Base-by-base conservation (phyloP, 1,284 basidiomycete species). In the Ustilago nuda region DNA sequence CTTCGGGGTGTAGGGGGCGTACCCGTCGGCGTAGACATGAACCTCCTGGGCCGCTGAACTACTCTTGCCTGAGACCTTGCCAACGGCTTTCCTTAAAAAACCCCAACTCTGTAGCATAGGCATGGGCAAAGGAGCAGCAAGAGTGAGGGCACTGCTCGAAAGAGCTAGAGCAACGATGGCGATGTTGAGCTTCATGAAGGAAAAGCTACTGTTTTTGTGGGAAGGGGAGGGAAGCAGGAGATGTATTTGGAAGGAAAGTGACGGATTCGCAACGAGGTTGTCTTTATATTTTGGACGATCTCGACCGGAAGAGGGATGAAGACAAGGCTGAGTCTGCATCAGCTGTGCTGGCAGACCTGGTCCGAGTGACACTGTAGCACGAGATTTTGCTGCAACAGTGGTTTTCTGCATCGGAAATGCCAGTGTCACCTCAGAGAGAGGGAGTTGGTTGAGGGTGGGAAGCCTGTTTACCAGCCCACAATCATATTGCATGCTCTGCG, bases 171-270 rank as follows among this genome's bases (percentile, higher is more conserved):
- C 55, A 7, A 67, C 55, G 35, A 59, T 51, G n/a, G 41, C 35
- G 58, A 52, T 12, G 39, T 61, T 57, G 59, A 67, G 58, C 65
- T 61, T 67, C 65, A 67, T 67, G 19, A 51, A n/a, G n/a, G 30
- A 30, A 12, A 27, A 30, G 8, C n/a, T 13, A 15, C 6, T 19
- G 39, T 33, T 39, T 8, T 15, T 12, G 12, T 27, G 15, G 33
- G 12, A 9, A 27, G 17, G 13, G 15, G 27, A 32, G 7, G 30
- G 17, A 15, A 8, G 13, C 30, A 30, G 30, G 17, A 43, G 8
- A 33, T 35, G 51, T 51, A 5, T 8, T 13, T 7, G 36, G 23
- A 37, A 37, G 36, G 36, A 17, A 41, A 15, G 39, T 41, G 13
- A 15, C 6, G 39, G 15, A 17, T 6, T 17, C n/a, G n/a, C n/a